phyloP scores from a whole-genome alignment of 305 asterid species.

The Fraxinus nigra region DNA sequence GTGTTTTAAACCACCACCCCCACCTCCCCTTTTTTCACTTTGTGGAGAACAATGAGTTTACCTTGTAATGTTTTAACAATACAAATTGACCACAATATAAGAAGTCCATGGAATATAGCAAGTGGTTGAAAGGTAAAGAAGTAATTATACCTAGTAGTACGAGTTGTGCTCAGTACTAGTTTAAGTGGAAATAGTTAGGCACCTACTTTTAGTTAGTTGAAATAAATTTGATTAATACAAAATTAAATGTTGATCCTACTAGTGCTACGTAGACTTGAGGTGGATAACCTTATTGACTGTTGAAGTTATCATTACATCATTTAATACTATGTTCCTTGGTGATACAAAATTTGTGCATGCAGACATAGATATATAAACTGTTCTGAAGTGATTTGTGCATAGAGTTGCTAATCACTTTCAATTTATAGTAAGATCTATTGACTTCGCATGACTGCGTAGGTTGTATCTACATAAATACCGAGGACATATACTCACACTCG shows the following conservation, averaged over 20 bases:
- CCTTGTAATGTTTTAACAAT: background rate
- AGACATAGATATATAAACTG: background rate
- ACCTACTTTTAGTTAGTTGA: background rate
- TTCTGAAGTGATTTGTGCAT: background rate
- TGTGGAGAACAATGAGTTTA: background rate
- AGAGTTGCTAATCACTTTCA: background rate
- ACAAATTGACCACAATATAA: background rate
- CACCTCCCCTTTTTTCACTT: background rate
- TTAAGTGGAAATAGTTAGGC: background rate
- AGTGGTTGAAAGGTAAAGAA: background rate
- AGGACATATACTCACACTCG: background rate
- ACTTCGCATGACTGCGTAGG: background rate
- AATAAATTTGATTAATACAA: background rate
- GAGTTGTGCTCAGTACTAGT: background rate
- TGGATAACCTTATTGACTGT: background rate
- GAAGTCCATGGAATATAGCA: background rate
- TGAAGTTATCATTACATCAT: background rate
- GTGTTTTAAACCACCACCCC: background rate
- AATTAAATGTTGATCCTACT: background rate
- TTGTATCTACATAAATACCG: background rate
- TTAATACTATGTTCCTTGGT: background rate
- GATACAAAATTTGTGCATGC: background rate
- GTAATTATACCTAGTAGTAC: background rate
- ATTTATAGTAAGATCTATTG: background rate
- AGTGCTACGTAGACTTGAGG: background rate